Base-by-base conservation (phyloP, 108 stramenopile species). In the Nannochloropsis granulata region DNA sequence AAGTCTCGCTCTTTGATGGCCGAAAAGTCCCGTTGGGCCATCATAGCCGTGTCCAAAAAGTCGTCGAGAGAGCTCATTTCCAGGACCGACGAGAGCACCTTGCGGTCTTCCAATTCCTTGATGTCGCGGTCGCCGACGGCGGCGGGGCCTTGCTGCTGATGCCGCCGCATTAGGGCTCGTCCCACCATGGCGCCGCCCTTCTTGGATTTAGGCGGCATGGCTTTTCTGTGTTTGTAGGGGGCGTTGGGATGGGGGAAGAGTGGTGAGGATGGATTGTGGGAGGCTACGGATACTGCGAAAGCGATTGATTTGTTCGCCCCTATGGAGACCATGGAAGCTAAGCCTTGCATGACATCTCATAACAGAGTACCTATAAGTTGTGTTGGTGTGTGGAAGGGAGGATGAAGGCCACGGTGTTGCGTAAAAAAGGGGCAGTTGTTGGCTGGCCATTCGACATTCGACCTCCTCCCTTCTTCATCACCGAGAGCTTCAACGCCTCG, bases 21-120 rank as follows among this genome's bases (percentile, higher is more conserved):
- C 78, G 89, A 90, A 91, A 97, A 97, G 79, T 93, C 95, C 44
- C 95, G 91, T 71, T 94, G 94, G 13, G 95, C 95, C 92, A 98
- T 87, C 88, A 95, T 93, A 13, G 96, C 96, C 85, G 94, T 94
- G 24, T 92, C 87, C 81, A 98, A 90, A 91, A 98, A 98, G 82
- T 96, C 98, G 79, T 95, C 94, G 78, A 98, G 86, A 86, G 94
- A 92, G 85, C 92, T 92, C 82, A 94, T 92, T 85, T 98, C 96
- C 83, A 97, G 91, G 1, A 97, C 93, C 13, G 94, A 94, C 56
- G 82, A 81, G 43, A 85, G 56, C 79, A 85, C 21, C 56, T 71
- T 71, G 56, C 56, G 2, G 16, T n/a, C 56, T n/a, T 71, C 56
- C n/a, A 71, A n/a, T 71, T 3, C 21, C 56, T 71, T 16, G 21